A percentile compares a stretch with the other conserved stretches of the same genome.
Evolutionary conservation across 345 rosid genomes (phyloP).

Genomic region (Trapa incisa): DNA sequence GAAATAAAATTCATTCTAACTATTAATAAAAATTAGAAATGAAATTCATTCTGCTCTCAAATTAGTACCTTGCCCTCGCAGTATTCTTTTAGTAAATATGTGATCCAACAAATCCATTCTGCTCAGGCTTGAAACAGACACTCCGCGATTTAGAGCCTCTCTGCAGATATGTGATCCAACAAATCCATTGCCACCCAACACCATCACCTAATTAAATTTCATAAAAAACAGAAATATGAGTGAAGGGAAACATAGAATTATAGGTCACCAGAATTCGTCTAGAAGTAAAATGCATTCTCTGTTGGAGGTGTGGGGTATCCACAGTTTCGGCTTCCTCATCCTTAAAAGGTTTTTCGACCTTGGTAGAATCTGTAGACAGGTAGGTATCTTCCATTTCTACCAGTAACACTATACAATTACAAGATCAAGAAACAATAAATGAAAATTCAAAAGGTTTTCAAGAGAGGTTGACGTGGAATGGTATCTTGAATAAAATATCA

Average conservation of each 20-base stretch:
- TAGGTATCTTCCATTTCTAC: slow-evolving; percentile 34
- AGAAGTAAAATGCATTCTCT: slow-evolving; percentile 43
- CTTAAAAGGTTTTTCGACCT: slow-evolving; percentile 63
- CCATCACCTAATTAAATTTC: slow-evolving; percentile 53
- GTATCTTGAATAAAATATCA: too few species aligned
- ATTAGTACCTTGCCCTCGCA: slow-evolving; percentile 78
- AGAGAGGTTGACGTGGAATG: too few species aligned
- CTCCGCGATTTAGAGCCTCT: slow-evolving; percentile 74
- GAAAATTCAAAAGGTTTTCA: too few species aligned
- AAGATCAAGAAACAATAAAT: background rate
- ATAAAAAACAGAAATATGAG: background rate
- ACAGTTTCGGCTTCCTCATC: slow-evolving; percentile 91
- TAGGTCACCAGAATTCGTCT: background rate
- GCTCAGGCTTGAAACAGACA: slow-evolving; percentile 83
- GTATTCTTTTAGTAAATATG: slow-evolving; percentile 69
- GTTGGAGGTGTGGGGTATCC: slow-evolving; percentile 53
- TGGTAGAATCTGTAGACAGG: slow-evolving; percentile 47
- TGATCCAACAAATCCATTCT: slow-evolving; percentile 70
- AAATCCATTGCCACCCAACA: slow-evolving; percentile 95
- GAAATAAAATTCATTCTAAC: background rate
- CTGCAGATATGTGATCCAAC: slow-evolving; percentile 84
- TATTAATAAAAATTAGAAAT: too few species aligned
- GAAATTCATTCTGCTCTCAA: background rate
- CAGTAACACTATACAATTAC: slow-evolving; percentile 13
- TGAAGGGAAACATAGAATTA: background rate